Percentiles rank a stretch among this genome's conserved stretches.
Evolutionary conservation across 2,329 filamentous ascomycete species (phyloP).

Genomic region (Zasmidium citrigriseum): DNA sequence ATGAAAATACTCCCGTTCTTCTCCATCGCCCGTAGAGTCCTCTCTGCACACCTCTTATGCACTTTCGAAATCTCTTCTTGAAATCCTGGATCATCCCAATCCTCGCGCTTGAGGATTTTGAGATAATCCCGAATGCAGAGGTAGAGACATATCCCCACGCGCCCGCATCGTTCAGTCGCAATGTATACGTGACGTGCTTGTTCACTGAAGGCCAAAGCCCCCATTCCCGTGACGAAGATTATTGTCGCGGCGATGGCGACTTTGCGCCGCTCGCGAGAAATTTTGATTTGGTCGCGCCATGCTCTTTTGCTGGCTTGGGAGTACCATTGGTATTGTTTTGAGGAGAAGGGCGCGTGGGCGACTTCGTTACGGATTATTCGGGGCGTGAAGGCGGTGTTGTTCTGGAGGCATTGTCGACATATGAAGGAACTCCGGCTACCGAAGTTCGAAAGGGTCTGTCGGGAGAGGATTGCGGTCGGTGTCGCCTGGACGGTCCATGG

Average conservation of each 20-base stretch:
- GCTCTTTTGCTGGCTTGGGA: constrained; percentile 30
- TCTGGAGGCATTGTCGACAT: constrained; percentile 26
- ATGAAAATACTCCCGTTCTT: constrained; percentile 98
- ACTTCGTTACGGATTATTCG: neutral
- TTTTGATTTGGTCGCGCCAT: constrained; percentile 29
- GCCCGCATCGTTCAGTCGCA: constrained; percentile 73
- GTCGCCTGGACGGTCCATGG: constrained; percentile 18
- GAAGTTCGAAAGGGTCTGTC: neutral
- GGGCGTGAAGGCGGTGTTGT: constrained; percentile 9
- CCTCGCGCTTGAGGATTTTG: constrained; percentile 71
- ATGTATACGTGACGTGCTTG: constrained; percentile 76
- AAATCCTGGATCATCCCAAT: constrained; percentile 61
- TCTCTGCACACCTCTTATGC: constrained; percentile 87
- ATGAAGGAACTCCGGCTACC: constrained; percentile 16
- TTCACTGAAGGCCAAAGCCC: constrained; percentile 55
- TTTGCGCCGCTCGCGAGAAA: constrained; percentile 25
- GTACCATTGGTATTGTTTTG: constrained; percentile 8
- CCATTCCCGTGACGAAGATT: constrained; percentile 37
- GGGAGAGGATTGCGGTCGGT: neutral
- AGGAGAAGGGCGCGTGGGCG: constrained; percentile 15
- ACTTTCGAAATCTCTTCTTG: constrained; percentile 74
- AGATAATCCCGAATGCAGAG: constrained; percentile 96
- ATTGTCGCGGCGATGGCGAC: constrained; percentile 33
- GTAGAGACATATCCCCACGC: constrained; percentile 73
- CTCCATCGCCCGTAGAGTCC: constrained; percentile 84